Conservation (phyloP, 192 early-diverging fungal genomes). For the Pilaira anomala region DNA sequence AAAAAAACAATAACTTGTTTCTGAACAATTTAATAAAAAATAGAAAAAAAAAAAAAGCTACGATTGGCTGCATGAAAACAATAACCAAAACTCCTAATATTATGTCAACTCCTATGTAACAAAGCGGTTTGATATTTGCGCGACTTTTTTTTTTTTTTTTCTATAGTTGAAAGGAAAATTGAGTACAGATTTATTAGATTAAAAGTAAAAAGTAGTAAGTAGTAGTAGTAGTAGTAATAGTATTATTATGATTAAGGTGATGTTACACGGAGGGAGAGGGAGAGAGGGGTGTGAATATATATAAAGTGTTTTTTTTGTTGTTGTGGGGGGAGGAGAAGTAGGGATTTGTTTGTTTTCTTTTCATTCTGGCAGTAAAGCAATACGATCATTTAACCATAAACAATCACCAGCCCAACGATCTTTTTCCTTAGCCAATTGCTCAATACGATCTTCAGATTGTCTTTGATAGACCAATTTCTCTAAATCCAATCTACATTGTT, state of each 20-base stretch:
- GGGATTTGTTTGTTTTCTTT: too few relatives aligned
- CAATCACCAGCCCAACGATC: constrained; percentile 28
- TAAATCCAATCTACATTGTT: constrained; percentile 30
- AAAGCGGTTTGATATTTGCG: too few relatives aligned
- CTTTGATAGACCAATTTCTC: constrained; percentile 40
- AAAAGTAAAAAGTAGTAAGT: neutral
- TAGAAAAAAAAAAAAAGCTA: too few relatives aligned
- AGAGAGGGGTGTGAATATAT: neutral
- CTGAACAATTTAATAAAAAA: too few relatives aligned
- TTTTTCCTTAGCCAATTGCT: constrained; percentile 36
- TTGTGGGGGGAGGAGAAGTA: neutral
- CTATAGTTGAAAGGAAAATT: too few relatives aligned
- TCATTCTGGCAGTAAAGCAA: constrained; percentile 10
- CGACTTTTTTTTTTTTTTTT: too few relatives aligned
- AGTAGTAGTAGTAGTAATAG: neutral
- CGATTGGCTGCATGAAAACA: too few relatives aligned
- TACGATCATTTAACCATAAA: constrained; percentile 21
- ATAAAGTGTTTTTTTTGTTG: too few relatives aligned
- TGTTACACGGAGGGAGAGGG: neutral
- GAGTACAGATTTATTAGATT: neutral
- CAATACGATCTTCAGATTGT: constrained; percentile 36
- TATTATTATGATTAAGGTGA: constrained; percentile 1
- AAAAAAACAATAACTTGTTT: too few relatives aligned
- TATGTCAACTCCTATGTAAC: too few relatives aligned
- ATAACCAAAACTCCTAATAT: too few relatives aligned